A percentile compares a stretch with the other conserved stretches of the same genome.
These are phyloP conservation scores for Vitis hybrid DNA, from an alignment of 177 flowering plant species.

Conservation along the genomic window DNA sequence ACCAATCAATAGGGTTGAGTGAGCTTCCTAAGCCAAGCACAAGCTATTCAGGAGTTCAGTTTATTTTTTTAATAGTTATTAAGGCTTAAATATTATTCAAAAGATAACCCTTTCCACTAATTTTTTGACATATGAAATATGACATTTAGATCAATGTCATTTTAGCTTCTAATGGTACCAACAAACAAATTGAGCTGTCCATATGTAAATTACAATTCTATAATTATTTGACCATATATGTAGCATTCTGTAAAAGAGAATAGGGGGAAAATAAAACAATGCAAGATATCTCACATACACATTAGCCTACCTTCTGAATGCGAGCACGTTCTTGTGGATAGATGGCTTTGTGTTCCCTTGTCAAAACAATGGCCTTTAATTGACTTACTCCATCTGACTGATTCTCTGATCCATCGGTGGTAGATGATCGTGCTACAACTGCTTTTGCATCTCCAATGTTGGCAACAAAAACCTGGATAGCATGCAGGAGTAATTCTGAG, in stretches of 20 bases:
- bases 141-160: too few relatives aligned
- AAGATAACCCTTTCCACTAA: too few relatives aligned
- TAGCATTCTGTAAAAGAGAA: background rate
- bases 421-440: conserved; percentile 65
- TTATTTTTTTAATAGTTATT: background rate
- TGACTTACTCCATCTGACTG: conserved; percentile 27
- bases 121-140: too few relatives aligned
- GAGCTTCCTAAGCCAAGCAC: background rate
- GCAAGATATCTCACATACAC: background rate
- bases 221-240: too few relatives aligned
- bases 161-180: too few relatives aligned
- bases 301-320: conserved; percentile 64
- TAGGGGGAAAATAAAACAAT: background rate
- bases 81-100: too few relatives aligned
- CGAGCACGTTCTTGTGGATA: conserved; percentile 88
- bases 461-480: conserved; percentile 75
- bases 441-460: conserved; percentile 96
- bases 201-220: too few relatives aligned
- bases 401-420: conserved; percentile 37
- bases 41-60: background rate
- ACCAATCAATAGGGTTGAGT: background rate
- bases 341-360: conserved; percentile 93
- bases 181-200: too few relatives aligned
- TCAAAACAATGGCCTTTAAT: conserved; percentile 82
- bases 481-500: background rate